These are phyloP conservation scores for Citrus medica DNA, from an alignment of 345 rosid species.

Conservation along the genomic window DNA sequence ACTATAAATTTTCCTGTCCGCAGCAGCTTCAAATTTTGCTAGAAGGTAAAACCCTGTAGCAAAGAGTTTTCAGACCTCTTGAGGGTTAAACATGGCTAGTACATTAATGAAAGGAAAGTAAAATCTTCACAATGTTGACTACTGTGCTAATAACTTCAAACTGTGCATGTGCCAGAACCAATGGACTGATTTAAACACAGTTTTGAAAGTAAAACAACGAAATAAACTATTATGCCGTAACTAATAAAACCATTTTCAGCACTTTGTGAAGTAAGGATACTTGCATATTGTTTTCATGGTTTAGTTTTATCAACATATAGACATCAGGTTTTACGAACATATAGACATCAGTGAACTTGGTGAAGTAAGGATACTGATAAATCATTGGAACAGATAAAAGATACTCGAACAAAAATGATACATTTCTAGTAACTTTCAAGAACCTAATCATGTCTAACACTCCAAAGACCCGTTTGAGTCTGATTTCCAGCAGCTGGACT, in stretches of 20 bases:
- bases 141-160: neutral
- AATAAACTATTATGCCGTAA: neutral
- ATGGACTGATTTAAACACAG: neutral
- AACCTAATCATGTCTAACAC: neutral
- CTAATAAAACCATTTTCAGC: neutral
- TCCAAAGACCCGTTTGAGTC: too few relatives aligned
- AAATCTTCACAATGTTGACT: neutral
- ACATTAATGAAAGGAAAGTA: neutral
- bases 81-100: neutral
- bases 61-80: conserved; percentile 4
- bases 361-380: neutral
- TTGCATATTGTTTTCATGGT: neutral
- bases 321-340: neutral
- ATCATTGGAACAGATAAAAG: neutral
- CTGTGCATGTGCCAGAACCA: neutral
- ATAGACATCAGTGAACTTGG: neutral
- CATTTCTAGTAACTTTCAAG: neutral
- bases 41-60: conserved; percentile 50
- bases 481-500: too few relatives aligned
- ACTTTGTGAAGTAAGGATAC: neutral
- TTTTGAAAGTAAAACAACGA: neutral
- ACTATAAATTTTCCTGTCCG: conserved; percentile 62
- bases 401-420: neutral
- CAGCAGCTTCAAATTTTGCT: conserved; percentile 56
- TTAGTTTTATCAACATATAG: neutral